These are phyloP conservation scores for Trichodelitschia bisporula DNA, from an alignment of 495 filamentous ascomycete genomes.

Conservation along the genomic window DNA sequence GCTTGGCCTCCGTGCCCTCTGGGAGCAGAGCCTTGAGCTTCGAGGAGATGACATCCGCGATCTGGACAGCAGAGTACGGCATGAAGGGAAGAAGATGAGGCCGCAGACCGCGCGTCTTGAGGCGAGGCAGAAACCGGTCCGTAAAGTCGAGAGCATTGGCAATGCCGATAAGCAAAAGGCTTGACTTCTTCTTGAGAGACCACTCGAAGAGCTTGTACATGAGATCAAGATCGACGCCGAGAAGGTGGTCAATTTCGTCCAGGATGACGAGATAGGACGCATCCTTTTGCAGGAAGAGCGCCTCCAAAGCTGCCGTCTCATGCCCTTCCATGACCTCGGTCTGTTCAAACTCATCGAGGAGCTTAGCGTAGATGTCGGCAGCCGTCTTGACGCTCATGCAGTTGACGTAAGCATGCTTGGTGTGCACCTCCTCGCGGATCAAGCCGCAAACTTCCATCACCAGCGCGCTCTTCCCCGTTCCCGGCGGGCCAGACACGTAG, in stretches of 20 bases:
- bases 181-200: constrained; percentile 57
- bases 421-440: constrained; percentile 17
- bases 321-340: constrained; percentile 24
- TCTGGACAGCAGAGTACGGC: constrained; percentile 77
- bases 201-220: constrained; percentile 85
- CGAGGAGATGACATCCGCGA: constrained; percentile 61
- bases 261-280: constrained; percentile 49
- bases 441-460: constrained; percentile 51
- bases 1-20: constrained; percentile 8
- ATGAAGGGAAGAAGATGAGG: constrained; percentile 78
- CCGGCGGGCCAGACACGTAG: constrained; percentile 88
- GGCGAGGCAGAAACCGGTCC: constrained; percentile 76
- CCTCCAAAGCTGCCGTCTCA: constrained; percentile 24
- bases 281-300: constrained; percentile 38
- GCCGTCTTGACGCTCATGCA: constrained; percentile 85
- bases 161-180: constrained; percentile 69
- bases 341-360: constrained; percentile 35
- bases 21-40: constrained; percentile 51
- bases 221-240: constrained; percentile 62
- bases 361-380: constrained; percentile 51
- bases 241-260: constrained; percentile 86
- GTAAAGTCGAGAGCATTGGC: constrained; percentile 93
- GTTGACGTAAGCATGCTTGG: constrained; percentile 63
- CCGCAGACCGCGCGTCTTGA: constrained; percentile 79
- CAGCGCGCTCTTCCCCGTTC: constrained; percentile 90